A percentile compares a stretch with the other conserved stretches of the same genome.
These are phyloP conservation scores for Cryptococcus maquisensis DNA, from an alignment of 1,284 basidiomycete genomes.

Conservation along the genomic window DNA sequence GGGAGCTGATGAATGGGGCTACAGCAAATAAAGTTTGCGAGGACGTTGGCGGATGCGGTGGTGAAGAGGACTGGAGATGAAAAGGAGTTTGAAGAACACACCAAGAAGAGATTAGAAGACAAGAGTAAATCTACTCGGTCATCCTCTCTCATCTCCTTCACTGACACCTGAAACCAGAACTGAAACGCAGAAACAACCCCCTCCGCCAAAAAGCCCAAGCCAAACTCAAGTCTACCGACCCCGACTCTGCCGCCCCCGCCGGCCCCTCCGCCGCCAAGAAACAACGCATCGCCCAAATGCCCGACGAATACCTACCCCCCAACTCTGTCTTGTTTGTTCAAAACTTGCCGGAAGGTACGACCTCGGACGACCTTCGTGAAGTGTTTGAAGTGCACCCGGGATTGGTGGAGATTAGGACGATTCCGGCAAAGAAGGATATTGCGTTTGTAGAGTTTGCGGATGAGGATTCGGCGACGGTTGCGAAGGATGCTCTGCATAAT, in stretches of 20 bases:
- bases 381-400: slow-evolving; percentile 92
- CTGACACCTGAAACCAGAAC: slow-evolving; percentile 53
- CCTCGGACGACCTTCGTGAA: slow-evolving; percentile 80
- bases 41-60: slow-evolving; percentile 80
- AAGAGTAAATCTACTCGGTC: slow-evolving; percentile 63
- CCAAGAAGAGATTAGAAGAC: slow-evolving; percentile 64
- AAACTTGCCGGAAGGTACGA: slow-evolving; percentile 81
- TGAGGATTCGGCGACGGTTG: slow-evolving; percentile 79
- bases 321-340: slow-evolving; percentile 99
- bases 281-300: slow-evolving; percentile 76
- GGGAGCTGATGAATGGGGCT: background rate
- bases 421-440: slow-evolving; percentile 91
- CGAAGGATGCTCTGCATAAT: slow-evolving; percentile 92
- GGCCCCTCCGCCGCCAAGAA: slow-evolving; percentile 48
- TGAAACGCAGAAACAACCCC: slow-evolving; percentile 77
- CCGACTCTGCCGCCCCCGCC: background rate
- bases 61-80: slow-evolving; percentile 67
- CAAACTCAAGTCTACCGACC: slow-evolving; percentile 61
- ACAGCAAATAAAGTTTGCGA: slow-evolving; percentile 91
- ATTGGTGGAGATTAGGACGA: slow-evolving; percentile 89
- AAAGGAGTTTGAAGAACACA: slow-evolving; percentile 66
- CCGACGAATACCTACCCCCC: slow-evolving; percentile 98
- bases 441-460: slow-evolving; percentile 94
- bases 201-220: slow-evolving; percentile 74
- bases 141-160: background rate